These are phyloP conservation scores for Aureobasidium sp. DNA, from an alignment of 2,329 filamentous ascomycete species.

Conservation along the genomic window DNA sequence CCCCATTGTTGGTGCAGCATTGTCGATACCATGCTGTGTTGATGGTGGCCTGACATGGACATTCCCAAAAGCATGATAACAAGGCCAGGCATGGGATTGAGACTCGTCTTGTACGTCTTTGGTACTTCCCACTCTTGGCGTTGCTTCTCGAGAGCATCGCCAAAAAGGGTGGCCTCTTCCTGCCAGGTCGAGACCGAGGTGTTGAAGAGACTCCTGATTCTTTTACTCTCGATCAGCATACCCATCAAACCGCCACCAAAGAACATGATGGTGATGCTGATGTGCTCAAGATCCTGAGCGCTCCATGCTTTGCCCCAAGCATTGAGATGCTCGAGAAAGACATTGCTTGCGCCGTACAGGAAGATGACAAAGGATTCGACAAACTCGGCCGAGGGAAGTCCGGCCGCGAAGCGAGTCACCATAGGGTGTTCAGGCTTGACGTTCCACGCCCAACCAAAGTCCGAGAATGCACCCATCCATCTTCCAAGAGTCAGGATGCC, in stretches of 20 bases:
- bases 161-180: constrained; percentile 8
- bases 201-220: constrained; percentile 57
- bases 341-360: constrained; percentile 75
- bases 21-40: constrained; percentile 68
- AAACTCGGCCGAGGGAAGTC: constrained; percentile 69
- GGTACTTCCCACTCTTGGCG: constrained; percentile 48
- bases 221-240: constrained; percentile 26
- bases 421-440: constrained; percentile 54
- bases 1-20: constrained; percentile 95
- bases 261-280: constrained; percentile 85
- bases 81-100: constrained; percentile 79
- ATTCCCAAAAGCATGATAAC: constrained; percentile 76
- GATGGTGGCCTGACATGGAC: constrained; percentile 90
- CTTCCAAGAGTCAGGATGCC: constrained; percentile 76
- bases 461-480: constrained; percentile 79
- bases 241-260: constrained; percentile 70
- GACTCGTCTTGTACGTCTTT: constrained; percentile 61
- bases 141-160: not conserved
- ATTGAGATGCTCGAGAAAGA: constrained; percentile 81
- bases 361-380: constrained; percentile 81
- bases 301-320: constrained; percentile 63
- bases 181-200: constrained; percentile 10
- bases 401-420: constrained; percentile 54
- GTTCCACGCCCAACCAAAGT: constrained; percentile 92
- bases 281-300: constrained; percentile 74